A percentile compares a stretch with the other conserved stretches of the same genome.
phyloP scores from a whole-genome alignment of 2,329 filamentous ascomycete species.

The Ophiostoma australiae region DNA sequence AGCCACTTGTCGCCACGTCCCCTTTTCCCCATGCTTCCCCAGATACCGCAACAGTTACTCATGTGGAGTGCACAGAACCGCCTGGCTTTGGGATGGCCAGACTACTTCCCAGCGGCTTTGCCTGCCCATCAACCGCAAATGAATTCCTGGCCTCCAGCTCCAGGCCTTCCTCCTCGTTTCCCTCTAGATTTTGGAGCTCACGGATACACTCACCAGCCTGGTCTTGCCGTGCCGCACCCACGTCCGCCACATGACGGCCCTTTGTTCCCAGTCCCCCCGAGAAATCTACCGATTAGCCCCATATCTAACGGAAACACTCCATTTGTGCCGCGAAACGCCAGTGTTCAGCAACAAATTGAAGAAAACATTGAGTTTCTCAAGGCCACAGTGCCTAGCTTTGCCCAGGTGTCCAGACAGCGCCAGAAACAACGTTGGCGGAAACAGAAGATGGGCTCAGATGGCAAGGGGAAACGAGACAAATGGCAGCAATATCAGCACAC shows the following conservation, averaged over 20 bases:
- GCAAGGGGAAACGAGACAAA: background rate
- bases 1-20: no score
- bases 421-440: conserved; percentile 24
- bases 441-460: background rate
- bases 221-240: background rate
- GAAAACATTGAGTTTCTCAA: conserved; percentile 27
- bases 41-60: background rate
- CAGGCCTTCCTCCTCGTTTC: background rate
- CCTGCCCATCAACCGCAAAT: background rate
- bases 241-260: background rate
- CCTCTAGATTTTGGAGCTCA: background rate
- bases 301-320: background rate
- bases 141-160: background rate
- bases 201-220: background rate
- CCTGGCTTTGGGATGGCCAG: background rate
- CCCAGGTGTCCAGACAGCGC: conserved; percentile 23
- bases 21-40: background rate
- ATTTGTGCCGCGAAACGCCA: conserved; percentile 19
- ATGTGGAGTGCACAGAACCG: background rate
- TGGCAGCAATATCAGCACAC: background rate
- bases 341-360: conserved; percentile 27
- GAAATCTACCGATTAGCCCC: background rate
- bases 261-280: background rate
- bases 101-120: background rate
- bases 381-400: conserved; percentile 26